These are phyloP conservation scores for Yamadazyma scolyti DNA, from an alignment of 805 yeast genomes.

Conservation along the genomic window DNA sequence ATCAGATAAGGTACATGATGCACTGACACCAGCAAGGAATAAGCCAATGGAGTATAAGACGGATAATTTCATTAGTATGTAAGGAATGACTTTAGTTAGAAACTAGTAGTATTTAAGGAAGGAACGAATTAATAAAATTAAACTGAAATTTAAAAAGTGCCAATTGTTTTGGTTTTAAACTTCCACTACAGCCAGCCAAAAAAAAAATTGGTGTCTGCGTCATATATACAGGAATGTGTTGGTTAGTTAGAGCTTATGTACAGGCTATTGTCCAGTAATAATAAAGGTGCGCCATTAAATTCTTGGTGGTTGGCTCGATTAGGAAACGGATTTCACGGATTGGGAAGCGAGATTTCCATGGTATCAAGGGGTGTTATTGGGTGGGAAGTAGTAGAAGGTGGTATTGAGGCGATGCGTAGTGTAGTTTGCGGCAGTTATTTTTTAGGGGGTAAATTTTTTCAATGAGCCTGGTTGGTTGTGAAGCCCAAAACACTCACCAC, in stretches of 20 bases:
- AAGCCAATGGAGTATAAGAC: conserved; percentile 9
- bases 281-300: no score
- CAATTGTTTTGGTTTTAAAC: conserved; percentile 9
- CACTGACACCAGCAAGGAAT: conserved; percentile 8
- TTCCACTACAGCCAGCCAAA: conserved; percentile 4
- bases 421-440: no score
- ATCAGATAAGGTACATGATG: conserved; percentile 6
- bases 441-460: no score
- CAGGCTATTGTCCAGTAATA: no score
- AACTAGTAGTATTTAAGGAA: conserved; percentile 2
- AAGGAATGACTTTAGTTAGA: conserved; percentile 12
- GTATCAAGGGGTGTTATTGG: no score
- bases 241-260: conserved; percentile 2
- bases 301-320: conserved; percentile 4
- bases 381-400: no score
- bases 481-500: no score
- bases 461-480: no score
- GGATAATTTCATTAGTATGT: conserved; percentile 9
- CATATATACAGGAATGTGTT: conserved; percentile 2
- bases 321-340: conserved; percentile 4
- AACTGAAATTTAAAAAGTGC: conserved; percentile 4
- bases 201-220: conserved; percentile 1
- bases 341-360: no score
- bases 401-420: no score
- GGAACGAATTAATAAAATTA: conserved; percentile 1